Base-by-base conservation (phyloP, 208 protist species). In the Leishmania martiniquensis region DNA sequence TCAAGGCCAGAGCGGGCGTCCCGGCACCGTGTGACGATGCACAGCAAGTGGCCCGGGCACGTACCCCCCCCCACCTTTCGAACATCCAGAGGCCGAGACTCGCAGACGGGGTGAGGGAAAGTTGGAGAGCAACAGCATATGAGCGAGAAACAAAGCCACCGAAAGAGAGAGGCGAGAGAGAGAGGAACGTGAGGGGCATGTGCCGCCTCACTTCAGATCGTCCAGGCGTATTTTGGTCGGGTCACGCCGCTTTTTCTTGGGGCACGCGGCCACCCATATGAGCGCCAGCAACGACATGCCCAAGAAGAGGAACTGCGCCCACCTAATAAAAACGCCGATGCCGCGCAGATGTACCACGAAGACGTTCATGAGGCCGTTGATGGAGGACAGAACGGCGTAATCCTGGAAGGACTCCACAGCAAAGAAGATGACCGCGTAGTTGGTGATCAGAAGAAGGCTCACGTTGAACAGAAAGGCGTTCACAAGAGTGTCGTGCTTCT, bases 381-480 rank as follows among this genome's bases (percentile, higher is more conserved):
- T 89, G n/a, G 81, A 75, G 9, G 93, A 95, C 75, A 92, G 85
- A 17, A 82, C 76, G 45, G 94, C 93, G 83, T 98, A 99, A 45
- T 85, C 74, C 51, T 85, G 73, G 74, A 99, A 99, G 57, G 92
- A 94, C 25, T 82, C 69, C 42, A 95, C 86, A 75, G 87, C 94
- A 71, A 99, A 98, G 77, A 95, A 91, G 39, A 98, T 81, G 25
- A 99, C 90, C 55, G 94, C 85, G 44, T 98, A 91, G 29, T 93
- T 92, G 42, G 91, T 96, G 66, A 99, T 88, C 29, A 98, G 83
- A 54, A 99, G 94, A 22, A 99, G 81, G 42, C 88, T 89, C 25
- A 87, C 85, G 86, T 99, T 99, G 88, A 99, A 99, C 0, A 99
- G 78, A 66, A 99, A 98, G 37, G 95, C 83, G 81, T 98, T 98